A percentile compares a stretch with the other conserved stretches of the same genome.
phyloP scores from a whole-genome alignment of 176 grass and related monocot genomes.

The Sorghum bicolor region DNA sequence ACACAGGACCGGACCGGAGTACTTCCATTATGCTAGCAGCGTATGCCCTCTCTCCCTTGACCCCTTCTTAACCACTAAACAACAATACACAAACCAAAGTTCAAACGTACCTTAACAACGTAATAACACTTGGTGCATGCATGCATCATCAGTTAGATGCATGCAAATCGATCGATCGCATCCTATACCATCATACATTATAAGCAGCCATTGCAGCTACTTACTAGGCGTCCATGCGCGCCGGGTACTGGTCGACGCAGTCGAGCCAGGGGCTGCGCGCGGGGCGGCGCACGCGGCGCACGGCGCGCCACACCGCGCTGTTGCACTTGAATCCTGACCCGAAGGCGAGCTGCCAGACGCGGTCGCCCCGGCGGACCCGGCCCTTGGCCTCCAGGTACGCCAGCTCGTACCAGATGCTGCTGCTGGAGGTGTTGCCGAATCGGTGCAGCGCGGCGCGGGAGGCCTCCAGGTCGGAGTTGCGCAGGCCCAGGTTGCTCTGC shows the following conservation, averaged over 20 bases:
- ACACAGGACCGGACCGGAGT: neutral
- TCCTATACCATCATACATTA: neutral
- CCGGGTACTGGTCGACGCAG: slow-evolving; percentile 71
- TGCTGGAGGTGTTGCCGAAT: slow-evolving; percentile 95
- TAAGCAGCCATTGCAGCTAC: neutral
- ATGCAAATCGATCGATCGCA: neutral
- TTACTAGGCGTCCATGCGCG: slow-evolving; percentile 33
- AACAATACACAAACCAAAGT: slow-evolving; percentile 27
- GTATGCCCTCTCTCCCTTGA: too few relatives aligned
- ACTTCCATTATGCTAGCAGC: neutral
- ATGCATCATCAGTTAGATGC: neutral
- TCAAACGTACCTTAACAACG: neutral
- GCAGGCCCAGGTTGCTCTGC: slow-evolving; percentile 78
- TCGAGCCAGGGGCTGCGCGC: slow-evolving; percentile 75
- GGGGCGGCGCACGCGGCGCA: slow-evolving; percentile 66
- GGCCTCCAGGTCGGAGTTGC: slow-evolving; percentile 69
- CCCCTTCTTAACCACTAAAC: neutral
- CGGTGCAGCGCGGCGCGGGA: slow-evolving; percentile 89
- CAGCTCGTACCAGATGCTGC: slow-evolving; percentile 98
- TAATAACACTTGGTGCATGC: neutral
- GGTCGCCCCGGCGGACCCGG: slow-evolving; percentile 78
- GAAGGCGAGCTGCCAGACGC: slow-evolving; percentile 98
- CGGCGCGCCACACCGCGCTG: slow-evolving; percentile 92
- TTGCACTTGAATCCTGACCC: slow-evolving; percentile 99
- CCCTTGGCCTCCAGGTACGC: slow-evolving; percentile 93